These are phyloP conservation scores for Diddensiella caesifluorescens DNA, from an alignment of 805 yeast genomes.

Conservation along the genomic window DNA sequence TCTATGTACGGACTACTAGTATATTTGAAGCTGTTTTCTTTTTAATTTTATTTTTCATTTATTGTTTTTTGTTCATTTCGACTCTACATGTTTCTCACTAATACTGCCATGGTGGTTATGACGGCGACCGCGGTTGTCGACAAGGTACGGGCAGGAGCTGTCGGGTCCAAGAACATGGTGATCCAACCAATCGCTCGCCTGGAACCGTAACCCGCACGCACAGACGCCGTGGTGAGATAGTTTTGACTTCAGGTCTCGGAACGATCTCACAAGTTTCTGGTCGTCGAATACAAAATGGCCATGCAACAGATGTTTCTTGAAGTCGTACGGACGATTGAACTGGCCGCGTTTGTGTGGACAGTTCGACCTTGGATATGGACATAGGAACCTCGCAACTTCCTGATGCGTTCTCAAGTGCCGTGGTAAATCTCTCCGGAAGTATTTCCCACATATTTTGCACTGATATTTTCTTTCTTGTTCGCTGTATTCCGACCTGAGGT, in stretches of 20 bases:
- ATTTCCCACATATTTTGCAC: conserved; percentile 50
- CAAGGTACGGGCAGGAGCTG: conserved; percentile 13
- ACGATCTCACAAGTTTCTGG: conserved; percentile 36
- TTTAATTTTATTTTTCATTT: too few species aligned
- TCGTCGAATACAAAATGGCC: conserved; percentile 54
- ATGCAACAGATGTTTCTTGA: conserved; percentile 58
- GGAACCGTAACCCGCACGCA: conserved; percentile 44
- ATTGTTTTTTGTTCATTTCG: too few species aligned
- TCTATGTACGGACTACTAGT: too few species aligned
- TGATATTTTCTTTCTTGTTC: conserved; percentile 20
- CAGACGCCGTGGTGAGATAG: conserved; percentile 49
- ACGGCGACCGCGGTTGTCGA: too few species aligned
- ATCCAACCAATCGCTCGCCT: conserved; percentile 53
- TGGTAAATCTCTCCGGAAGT: conserved; percentile 54
- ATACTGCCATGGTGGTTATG: too few species aligned
- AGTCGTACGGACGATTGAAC: conserved; percentile 65
- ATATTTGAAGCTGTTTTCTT: too few species aligned
- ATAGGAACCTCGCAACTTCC: conserved; percentile 48
- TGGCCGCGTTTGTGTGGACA: conserved; percentile 57
- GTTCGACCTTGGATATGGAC: conserved; percentile 50
- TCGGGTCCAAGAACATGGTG: conserved; percentile 39
- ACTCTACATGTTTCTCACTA: too few species aligned
- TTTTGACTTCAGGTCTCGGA: conserved; percentile 50
- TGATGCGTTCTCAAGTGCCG: conserved; percentile 62
- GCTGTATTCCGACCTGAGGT: neutral